These are phyloP conservation scores for Carnegiea gigantea DNA, from an alignment of 179 eudicot species.

Conservation along the genomic window DNA sequence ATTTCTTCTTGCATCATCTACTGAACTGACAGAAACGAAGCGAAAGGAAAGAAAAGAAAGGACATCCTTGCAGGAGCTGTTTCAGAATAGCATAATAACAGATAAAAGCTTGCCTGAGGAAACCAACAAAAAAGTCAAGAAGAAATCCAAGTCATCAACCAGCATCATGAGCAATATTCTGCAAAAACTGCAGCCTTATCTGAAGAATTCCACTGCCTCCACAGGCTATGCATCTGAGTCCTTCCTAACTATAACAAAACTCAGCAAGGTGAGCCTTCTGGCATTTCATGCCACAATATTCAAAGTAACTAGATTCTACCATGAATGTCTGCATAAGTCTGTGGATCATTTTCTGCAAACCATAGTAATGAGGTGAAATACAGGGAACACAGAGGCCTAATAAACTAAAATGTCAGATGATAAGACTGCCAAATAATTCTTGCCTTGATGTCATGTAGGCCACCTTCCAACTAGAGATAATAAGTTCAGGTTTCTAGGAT, in stretches of 20 bases:
- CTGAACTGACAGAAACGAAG: slow-evolving; percentile 16
- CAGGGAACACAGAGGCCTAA: not conserved
- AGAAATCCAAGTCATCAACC: slow-evolving; percentile 19
- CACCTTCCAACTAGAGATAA: too few relatives aligned
- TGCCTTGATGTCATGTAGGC: not conserved
- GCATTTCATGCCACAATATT: not conserved
- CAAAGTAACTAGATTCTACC: not conserved
- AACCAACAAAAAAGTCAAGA: slow-evolving; percentile 9
- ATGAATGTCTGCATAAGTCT: not conserved
- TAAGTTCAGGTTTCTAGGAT: too few relatives aligned
- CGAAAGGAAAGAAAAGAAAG: slow-evolving; percentile 23
- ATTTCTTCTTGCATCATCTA: slow-evolving; percentile 41
- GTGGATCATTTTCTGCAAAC: not conserved
- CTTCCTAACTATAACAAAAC: slow-evolving; percentile 35
- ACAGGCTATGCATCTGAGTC: slow-evolving; percentile 28
- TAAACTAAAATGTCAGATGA: not conserved
- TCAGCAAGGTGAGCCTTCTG: slow-evolving; percentile 51
- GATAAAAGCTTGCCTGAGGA: slow-evolving; percentile 19
- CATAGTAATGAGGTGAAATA: not conserved
- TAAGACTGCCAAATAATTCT: not conserved
- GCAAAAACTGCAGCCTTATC: slow-evolving; percentile 29
- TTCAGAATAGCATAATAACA: slow-evolving; percentile 14
- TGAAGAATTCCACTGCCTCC: slow-evolving; percentile 25
- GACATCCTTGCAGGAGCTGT: slow-evolving; percentile 23
- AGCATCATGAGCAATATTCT: slow-evolving; percentile 18